Base-by-base conservation (phyloP, 768 basidiomycete species). In the Lactarius hatsudake region DNA sequence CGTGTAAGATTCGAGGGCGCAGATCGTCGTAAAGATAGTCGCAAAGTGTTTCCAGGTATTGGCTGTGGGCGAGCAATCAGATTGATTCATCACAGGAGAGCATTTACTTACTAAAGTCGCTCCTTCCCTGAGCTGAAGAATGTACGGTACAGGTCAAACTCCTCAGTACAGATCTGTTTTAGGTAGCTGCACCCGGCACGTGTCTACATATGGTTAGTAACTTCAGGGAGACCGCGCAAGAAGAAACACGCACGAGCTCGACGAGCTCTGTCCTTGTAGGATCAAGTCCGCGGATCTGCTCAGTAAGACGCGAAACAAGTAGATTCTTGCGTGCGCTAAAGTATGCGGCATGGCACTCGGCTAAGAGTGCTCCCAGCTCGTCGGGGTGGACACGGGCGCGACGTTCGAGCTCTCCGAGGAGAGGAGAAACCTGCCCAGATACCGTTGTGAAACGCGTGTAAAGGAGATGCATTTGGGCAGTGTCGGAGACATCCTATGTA, bases 21-120 rank as follows among this genome's bases (percentile, higher is more conserved):
- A 99, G 85, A 70, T 96, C 94, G 75, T 98, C 97, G 74, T 96
- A 97, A 40, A 99, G 86, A 72, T 94, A 85, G 77, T 98, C 96
- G 71, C 95, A 98, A 0, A 98, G 83, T 3, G 84, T 88, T 79
- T 97, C 95, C 28, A 99, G 83, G 78, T 94, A 98, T 67, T 86
- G 83, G 73, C 95, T 98, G 64, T n/a, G 36, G 51, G 61, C 18
- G 34, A 61, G 32, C 36, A 40, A 36, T 57, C 26, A 65, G 20
- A 23, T 43, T n/a, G 15, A 28, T 17, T 26, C 15, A 57, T 3
- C 32, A 20, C 38, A 42, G 42, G 30, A 23, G 63, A 53, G 59
- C 54, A 5, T 7, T n/a, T 15, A 82, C 86, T 71, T 68, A 91
- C 89, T 90, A 89, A 30, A 89, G 77, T 42, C 81, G 79, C 17